These are phyloP conservation scores for Scleroderma bovista DNA, from an alignment of 768 basidiomycete genomes.

Conservation along the genomic window DNA sequence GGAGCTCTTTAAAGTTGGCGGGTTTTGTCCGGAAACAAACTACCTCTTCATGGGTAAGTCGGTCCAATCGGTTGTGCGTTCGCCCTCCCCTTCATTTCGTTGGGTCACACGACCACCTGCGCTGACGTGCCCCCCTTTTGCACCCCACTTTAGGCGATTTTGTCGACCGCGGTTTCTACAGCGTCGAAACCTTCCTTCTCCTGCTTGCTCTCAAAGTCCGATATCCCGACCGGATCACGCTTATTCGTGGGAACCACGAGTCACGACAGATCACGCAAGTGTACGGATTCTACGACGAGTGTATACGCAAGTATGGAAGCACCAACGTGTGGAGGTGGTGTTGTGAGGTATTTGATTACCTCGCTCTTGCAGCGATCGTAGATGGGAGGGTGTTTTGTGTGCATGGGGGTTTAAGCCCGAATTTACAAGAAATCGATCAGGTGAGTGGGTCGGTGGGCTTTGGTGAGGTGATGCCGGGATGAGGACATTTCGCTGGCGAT, in stretches of 20 bases:
- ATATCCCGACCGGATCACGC: constrained; percentile 94
- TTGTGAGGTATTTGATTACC: constrained; percentile 97
- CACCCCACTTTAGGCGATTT: constrained; percentile 72
- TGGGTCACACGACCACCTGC: not conserved
- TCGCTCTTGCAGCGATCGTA: constrained; percentile 92
- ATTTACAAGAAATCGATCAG: constrained; percentile 82
- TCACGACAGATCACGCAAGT: constrained; percentile 96
- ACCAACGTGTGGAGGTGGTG: constrained; percentile 97
- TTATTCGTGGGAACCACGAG: constrained; percentile 97
- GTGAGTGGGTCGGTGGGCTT: constrained; percentile 37
- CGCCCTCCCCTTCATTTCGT: constrained; percentile 6
- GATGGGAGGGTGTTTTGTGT: constrained; percentile 97
- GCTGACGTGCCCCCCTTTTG: not conserved
- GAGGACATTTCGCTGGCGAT: constrained; percentile 1
- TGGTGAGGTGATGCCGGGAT: not conserved
- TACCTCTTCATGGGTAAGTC: constrained; percentile 92
- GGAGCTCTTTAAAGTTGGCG: constrained; percentile 92
- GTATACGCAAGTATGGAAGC: constrained; percentile 91
- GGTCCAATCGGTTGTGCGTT: constrained; percentile 1
- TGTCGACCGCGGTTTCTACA: constrained; percentile 96
- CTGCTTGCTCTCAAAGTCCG: constrained; percentile 94
- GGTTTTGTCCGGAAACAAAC: constrained; percentile 87
- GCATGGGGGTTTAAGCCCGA: constrained; percentile 93
- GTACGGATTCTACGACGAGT: constrained; percentile 94
- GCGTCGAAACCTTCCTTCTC: constrained; percentile 92